Evolutionary conservation across 495 filamentous ascomycete species (phyloP), one percentile per base, ranked within the genome.

Genomic region (Neurospora tetraspora): DNA sequence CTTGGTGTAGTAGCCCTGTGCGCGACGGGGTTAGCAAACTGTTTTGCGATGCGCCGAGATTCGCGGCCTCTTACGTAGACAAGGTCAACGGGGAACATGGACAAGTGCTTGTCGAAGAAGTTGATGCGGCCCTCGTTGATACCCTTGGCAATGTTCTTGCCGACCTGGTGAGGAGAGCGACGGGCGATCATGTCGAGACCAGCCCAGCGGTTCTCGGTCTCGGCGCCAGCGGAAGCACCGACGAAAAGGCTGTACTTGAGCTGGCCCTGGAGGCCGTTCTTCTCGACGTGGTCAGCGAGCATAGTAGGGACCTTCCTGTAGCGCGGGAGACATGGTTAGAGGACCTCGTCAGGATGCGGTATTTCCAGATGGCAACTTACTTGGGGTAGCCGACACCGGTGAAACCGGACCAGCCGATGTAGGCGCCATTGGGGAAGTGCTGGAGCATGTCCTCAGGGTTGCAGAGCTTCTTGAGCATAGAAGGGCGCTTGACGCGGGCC

Each of bases 161-260:
- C 94, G 74, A 97, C 94, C 77, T 97, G 94, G 81, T 97, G 94
- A 65, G 94, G 94, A 74, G 87, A 86, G 6, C 94, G 88, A 68
- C 94, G 88, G 84, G 93, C 91, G 76, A 96, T 96, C 94, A 97
- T 97, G 81, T 96, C 90, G 65, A 94, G 80, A 3, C 80, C 80
- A 6, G 94, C 94, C 94, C 94, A 97, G 74, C 94, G 87, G 81
- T 94, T 94, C 84, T 97, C 94, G 0, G 94, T 96, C 81, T 97
- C 94, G 27, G 94, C 92, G 12, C 94, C 94, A 34, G 92, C 93
- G 2, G 92, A 94, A 27, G 94, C 94, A 47, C 94, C 94, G 16
- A 97, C 94, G 78, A 97, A 96, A 18, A 97, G 86, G 72, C 87
- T 90, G 82, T 96, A 97, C 74, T 91, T 91, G 38, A 94, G 83